Conservation (phyloP, 176 grass and related monocot genomes). For the Paspalum notatum region DNA sequence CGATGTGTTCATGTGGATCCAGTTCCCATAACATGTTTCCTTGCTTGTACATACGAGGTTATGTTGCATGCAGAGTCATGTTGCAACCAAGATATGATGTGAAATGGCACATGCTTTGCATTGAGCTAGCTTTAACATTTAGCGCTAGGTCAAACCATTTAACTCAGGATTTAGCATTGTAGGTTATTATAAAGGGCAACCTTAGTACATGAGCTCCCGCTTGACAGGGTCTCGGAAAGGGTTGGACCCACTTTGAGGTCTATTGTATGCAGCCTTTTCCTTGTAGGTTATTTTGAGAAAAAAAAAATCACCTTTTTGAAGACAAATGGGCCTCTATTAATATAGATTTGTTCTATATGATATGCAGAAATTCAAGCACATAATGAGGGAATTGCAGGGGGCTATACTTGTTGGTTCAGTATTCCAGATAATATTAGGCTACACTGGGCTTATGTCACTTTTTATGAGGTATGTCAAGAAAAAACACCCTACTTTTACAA, state of each 20-base stretch:
- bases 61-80: too few species aligned
- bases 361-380: slow-evolving; percentile 99
- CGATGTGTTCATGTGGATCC: background rate
- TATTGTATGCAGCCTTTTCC: too few species aligned
- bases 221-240: too few species aligned
- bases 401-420: slow-evolving; percentile 95
- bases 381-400: slow-evolving; percentile 96
- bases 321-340: slow-evolving; percentile 21
- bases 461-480: slow-evolving; percentile 75
- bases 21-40: background rate
- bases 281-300: background rate
- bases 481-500: slow-evolving; percentile 6
- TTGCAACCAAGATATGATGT: slow-evolving; percentile 10
- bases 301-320: slow-evolving; percentile 22
- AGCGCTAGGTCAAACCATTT: slow-evolving; percentile 11
- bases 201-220: too few species aligned
- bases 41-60: background rate
- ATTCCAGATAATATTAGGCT: slow-evolving; percentile 95
- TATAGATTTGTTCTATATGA: slow-evolving; percentile 30
- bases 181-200: background rate
- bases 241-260: too few species aligned
- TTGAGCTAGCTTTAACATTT: slow-evolving; percentile 12
- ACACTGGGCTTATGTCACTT: slow-evolving; percentile 97
- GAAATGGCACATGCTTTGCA: slow-evolving; percentile 29
- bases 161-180: slow-evolving; percentile 7